These are phyloP conservation scores for Xylaria arbuscula DNA, from an alignment of 2,329 filamentous ascomycete species.

Conservation along the genomic window DNA sequence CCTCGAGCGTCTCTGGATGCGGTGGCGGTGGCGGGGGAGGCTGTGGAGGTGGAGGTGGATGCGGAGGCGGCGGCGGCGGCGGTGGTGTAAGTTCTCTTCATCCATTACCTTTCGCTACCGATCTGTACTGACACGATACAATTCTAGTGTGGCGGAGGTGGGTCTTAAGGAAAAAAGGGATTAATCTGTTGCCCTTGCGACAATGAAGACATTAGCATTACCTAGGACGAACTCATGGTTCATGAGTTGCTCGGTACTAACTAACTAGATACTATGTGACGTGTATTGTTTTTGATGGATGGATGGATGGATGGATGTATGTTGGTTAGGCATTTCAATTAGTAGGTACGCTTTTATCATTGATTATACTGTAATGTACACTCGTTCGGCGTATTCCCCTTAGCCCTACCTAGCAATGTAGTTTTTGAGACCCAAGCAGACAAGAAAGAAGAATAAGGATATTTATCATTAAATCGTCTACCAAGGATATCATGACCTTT, in stretches of 20 bases:
- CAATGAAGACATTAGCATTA: not conserved
- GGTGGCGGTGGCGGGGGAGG: conserved; percentile 42
- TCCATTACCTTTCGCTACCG: not conserved
- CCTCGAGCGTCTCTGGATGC: conserved; percentile 42
- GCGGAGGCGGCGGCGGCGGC: conserved; percentile 37
- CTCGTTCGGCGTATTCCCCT: not conserved
- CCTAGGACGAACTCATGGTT: not conserved
- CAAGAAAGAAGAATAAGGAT: not conserved
- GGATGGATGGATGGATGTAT: not conserved
- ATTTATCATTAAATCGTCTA: conserved; percentile 3
- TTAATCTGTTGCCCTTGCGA: not conserved
- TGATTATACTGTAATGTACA: not conserved
- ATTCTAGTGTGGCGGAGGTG: conserved; percentile 39
- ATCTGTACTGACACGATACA: conserved; percentile 9
- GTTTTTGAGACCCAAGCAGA: too few species aligned
- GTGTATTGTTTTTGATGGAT: not conserved
- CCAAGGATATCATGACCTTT: not conserved
- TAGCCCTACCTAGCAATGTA: not conserved
- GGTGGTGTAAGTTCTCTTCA: conserved; percentile 39
- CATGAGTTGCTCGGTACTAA: not conserved
- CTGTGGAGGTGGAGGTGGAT: conserved; percentile 13
- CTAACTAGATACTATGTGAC: not conserved
- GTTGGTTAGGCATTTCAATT: not conserved
- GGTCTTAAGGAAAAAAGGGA: conserved; percentile 10
- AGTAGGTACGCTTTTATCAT: not conserved